Evolutionary conservation across 345 rosid genomes (phyloP), one percentile per base, ranked within the genome.

Genomic region (Cardiospermum halicacabum): DNA sequence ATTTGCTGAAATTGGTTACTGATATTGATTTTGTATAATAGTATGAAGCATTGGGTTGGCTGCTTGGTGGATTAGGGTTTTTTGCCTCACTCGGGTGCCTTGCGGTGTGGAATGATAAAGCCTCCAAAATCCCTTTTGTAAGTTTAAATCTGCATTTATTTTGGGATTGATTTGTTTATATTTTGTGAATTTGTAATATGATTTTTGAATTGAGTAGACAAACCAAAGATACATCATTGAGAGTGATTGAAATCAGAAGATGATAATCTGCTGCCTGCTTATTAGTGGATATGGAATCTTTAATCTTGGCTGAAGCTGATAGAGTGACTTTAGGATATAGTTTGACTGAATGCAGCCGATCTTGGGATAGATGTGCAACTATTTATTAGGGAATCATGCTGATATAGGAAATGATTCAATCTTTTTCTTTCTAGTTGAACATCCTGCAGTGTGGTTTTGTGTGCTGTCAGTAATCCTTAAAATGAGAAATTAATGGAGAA

Each of bases 31-130:
- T 16, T 43, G 58, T 55, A 62, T 69, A 57, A 62, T 73, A 94
- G 97, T 94, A 94, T 34, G 97, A 94, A 78, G 99, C 99, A 9
- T 77, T 94, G 81, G 99, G 86, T 58, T 94, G 99, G 99, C 22
- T 91, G 69, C 86, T 92, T 72, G 96, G 99, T 24, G 99, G 99
- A 34, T 73, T 94, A 77, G 72, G 97, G 28, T 91, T 75, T 78
- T 94, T 94, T 51, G 96, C 85, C 0, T 40, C 82, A 30, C 72
- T 94, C 18, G 97, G 99, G 54, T 56, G 81, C 18, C 60, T 83
- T 58, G 93, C 93, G 64, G 88, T 79, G 74, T 83, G 87, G 81
- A 89, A 91, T 56, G 99, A 94, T 67, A 94, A 91, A 83, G 99
- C 99, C 16, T 91, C 99, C 1, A 87, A 62, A 56, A 77, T 80